Evolutionary conservation across 1,284 basidiomycete species (phyloP), one percentile per base, ranked within the genome.

Genomic region (Tylopilus sp.): DNA sequence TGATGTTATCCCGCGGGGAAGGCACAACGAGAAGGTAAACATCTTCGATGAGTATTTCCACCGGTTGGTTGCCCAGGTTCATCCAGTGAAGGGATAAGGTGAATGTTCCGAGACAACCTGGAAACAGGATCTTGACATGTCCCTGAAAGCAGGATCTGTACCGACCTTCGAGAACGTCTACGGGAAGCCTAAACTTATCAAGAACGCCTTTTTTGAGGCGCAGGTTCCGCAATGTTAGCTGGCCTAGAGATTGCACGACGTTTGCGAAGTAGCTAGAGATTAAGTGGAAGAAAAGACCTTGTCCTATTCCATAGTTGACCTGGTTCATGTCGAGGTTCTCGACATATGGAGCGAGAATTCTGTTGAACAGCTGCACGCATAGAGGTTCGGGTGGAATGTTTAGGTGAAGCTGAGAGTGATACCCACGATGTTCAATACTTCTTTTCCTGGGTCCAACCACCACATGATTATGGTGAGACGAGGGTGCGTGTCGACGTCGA

Each of bases 261-360:
- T 54, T 53, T 29, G 40, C 15, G 21, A 53, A 36, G 44, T 10
- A 18, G 45, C 7, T 21, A n/a, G 15, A 20, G 48, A 5, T 26
- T 34, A 40, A 35, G 10, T 28, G 26, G 30, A 15, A 2, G 17
- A 36, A 24, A 59, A 43, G 59, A 82, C 94, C 95, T 77, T 91
- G 88, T 62, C 85, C 91, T 58, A 99, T 91, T 28, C 94, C 94
- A 74, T 96, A 88, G 63, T 94, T 94, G 44, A 99, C 86, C 71
- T 96, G 92, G 63, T 90, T 88, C 61, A 94, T 83, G 70, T 98
- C 94, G 67, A 99, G 74, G 62, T 97, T 96, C 73, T 96, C 94
- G 57, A 99, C 90, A 78, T 99, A 98, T 1, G 92, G 90, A 38
- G 92, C 91, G 44, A 97, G 83, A 57, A 96, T 88, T 59, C 90